Conservation (phyloP, 2,329 filamentous ascomycete species). For the Aspergillus nomiae region DNA sequence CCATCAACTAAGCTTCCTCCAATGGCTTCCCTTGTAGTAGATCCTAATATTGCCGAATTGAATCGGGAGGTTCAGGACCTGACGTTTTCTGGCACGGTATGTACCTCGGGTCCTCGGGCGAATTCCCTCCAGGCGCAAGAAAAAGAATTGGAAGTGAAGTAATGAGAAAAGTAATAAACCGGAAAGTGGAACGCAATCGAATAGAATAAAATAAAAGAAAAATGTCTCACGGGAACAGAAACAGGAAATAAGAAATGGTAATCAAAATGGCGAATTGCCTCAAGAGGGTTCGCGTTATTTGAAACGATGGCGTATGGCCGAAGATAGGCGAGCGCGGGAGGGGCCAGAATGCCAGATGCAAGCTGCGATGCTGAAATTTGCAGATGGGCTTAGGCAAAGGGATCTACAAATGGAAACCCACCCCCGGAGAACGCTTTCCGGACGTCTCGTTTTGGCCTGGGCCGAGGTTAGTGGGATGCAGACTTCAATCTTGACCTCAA, state of each 20-base stretch:
- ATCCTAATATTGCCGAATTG: conserved; percentile 15
- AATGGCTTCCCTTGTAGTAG: neutral
- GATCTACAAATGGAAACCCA: conserved; percentile 10
- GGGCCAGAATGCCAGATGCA: neutral
- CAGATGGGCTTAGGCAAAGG: conserved; percentile 6
- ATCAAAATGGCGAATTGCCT: neutral
- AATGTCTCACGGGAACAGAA: neutral
- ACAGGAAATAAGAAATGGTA: neutral
- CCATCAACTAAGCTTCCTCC: neutral
- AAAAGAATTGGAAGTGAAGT: neutral
- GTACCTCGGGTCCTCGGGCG: conserved; percentile 25
- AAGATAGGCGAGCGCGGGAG: conserved; percentile 9
- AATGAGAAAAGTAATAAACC: neutral
- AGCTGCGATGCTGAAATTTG: neutral
- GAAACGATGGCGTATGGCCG: conserved; percentile 8
- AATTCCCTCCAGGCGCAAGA: conserved; percentile 10
- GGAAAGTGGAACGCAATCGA: neutral
- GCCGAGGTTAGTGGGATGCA: conserved; percentile 3
- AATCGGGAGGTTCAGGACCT: conserved; percentile 21
- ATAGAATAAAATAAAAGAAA: neutral
- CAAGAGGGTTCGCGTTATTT: neutral
- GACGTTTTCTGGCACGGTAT: conserved; percentile 4
- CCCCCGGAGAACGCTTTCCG: conserved; percentile 19
- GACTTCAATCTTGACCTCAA: neutral
- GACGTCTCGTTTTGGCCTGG: conserved; percentile 7